Percentiles rank a stretch among this genome's conserved stretches.
Evolutionary conservation across 2,329 filamentous ascomycete genomes (phyloP).

Genomic region (Alternaria atra): DNA sequence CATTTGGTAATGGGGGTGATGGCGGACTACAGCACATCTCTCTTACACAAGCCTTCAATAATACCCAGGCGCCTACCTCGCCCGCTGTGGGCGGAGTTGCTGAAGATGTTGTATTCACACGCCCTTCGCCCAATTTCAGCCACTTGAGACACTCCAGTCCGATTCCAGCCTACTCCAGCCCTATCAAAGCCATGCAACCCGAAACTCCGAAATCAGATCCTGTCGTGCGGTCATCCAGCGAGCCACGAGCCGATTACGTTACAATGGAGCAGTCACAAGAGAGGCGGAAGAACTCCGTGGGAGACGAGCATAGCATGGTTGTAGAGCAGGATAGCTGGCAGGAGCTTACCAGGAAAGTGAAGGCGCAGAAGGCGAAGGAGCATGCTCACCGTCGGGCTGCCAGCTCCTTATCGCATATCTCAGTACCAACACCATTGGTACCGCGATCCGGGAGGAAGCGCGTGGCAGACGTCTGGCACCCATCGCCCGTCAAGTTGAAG

Average conservation of each 20-base stretch:
- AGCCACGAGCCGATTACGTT: slow-evolving; percentile 55
- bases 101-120: slow-evolving; percentile 57
- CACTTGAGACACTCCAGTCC: slow-evolving; percentile 50
- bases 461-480: slow-evolving; percentile 26
- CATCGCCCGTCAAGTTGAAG: slow-evolving; percentile 38
- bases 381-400: slow-evolving; percentile 34
- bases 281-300: slow-evolving; percentile 36
- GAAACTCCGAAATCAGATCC: slow-evolving; percentile 33
- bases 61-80: slow-evolving; percentile 57
- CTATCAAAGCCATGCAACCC: slow-evolving; percentile 40
- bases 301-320: slow-evolving; percentile 20
- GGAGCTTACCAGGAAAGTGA: slow-evolving; percentile 33
- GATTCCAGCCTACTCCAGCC: slow-evolving; percentile 49
- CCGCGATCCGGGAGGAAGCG: slow-evolving; percentile 23
- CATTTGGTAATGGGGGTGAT: slow-evolving; percentile 34
- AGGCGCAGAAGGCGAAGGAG: slow-evolving; percentile 28
- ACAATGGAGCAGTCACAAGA: slow-evolving; percentile 58
- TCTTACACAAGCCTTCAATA: slow-evolving; percentile 57
- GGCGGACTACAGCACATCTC: slow-evolving; percentile 48
- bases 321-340: slow-evolving; percentile 44
- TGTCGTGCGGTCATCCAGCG: slow-evolving; percentile 45
- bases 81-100: slow-evolving; percentile 47
- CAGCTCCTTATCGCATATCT: slow-evolving; percentile 37
- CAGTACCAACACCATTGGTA: slow-evolving; percentile 33
- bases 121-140: slow-evolving; percentile 57